Evolutionary conservation across 2,329 filamentous ascomycete species (phyloP), one percentile per base, ranked within the genome.

Genomic region (Fusarium poae): DNA sequence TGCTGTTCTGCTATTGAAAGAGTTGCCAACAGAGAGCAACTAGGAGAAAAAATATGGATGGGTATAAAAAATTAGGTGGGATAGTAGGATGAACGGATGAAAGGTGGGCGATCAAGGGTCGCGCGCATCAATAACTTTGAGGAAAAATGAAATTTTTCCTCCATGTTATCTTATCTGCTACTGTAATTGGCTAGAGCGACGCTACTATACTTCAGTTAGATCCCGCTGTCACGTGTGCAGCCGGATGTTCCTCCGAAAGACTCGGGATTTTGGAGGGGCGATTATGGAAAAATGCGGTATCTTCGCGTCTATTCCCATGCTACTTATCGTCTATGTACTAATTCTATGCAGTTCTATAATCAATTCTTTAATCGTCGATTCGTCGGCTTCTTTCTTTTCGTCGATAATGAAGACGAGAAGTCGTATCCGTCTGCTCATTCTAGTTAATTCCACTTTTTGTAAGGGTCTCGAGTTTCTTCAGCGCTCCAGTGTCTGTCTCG

Each of bases 91-190:
- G 48, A 27, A 15, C 27, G 39, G 39, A 65, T 49, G 54, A 58
- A 29, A 64, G 57, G 49, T 52, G 42, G 68, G 57, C 67, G 57
- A 68, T 56, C 58, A 56, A 67, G 42, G 54, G 58, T 70, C 66
- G 45, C 53, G 56, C 60, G 61, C 27, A 51, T 35, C n/a, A 27
- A 39, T 21, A 53, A 65, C 34, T 49, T 45, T 46, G 42, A 30
- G 51, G 51, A 67, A 57, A 49, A 57, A 42, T 40, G 43, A 44
- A 51, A 46, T 67, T 67, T 67, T 67, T 57, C 45, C 42, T 18
- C n/a, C 35, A 13, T 37, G 39, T 58, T 65, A 65, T 65, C 62
- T 65, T 65, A 45, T 48, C 53, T 42, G 16, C 29, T 40, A 30
- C 49, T 63, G n/a, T 45, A 32, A 64, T 64, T 46, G 61, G 58